phyloP scores from a whole-genome alignment of 2,329 filamentous ascomycete genomes.

The Malbranchea zuffiana region DNA sequence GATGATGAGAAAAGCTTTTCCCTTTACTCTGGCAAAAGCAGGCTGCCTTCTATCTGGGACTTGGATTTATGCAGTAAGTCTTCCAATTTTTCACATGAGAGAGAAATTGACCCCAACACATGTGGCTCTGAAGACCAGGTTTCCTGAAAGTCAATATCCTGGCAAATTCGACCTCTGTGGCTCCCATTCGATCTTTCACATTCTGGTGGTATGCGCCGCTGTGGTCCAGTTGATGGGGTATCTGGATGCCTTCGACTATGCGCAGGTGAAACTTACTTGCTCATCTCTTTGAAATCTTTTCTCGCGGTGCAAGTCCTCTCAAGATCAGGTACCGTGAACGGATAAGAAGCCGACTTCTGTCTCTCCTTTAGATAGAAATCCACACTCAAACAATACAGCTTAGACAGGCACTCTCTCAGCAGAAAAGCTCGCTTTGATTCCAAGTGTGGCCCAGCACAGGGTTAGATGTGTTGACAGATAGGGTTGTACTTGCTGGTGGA shows the following conservation, averaged over 20 bases:
- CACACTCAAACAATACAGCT: too few species aligned
- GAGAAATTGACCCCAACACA: constrained; percentile 8
- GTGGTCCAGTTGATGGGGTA: constrained; percentile 16
- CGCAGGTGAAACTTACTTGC: constrained; percentile 2
- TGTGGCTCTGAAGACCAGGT: constrained; percentile 13
- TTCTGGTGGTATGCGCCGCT: constrained; percentile 18
- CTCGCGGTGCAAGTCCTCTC: background rate
- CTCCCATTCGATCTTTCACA: constrained; percentile 19
- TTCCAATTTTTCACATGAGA: constrained; percentile 8
- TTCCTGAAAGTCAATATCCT: constrained; percentile 17
- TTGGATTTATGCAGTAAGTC: constrained; percentile 21
- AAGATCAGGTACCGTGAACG: background rate
- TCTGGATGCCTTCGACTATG: constrained; percentile 15
- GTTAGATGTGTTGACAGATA: too few species aligned
- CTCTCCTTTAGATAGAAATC: too few species aligned
- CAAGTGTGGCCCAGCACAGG: too few species aligned
- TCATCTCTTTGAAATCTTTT: constrained; percentile 2
- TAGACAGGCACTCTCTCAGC: too few species aligned
- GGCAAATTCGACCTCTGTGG: constrained; percentile 17
- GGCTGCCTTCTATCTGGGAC: constrained; percentile 20
- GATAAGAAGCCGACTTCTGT: too few species aligned
- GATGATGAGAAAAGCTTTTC: constrained; percentile 21
- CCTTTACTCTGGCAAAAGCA: constrained; percentile 11
- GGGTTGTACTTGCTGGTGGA: too few species aligned
- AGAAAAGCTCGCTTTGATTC: too few species aligned